A percentile compares a stretch with the other conserved stretches of the same genome.
phyloP scores from a whole-genome alignment of 768 basidiomycete species.

The Leccinum uliginosum region DNA sequence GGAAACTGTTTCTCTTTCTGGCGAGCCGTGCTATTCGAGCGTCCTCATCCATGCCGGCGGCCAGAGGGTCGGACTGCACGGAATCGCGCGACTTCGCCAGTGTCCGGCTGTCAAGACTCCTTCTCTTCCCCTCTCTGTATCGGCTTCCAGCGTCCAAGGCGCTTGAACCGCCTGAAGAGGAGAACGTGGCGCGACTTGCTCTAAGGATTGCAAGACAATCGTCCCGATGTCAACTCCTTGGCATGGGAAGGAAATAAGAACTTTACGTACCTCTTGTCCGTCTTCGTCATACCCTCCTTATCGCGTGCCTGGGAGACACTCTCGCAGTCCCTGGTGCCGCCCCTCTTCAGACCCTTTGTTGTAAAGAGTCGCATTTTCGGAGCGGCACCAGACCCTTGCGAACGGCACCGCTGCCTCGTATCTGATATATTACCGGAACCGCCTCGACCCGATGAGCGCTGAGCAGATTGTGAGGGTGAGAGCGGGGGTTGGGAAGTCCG shows the following conservation, averaged over 20 bases:
- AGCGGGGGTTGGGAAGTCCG: not conserved
- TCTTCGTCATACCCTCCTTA: not conserved
- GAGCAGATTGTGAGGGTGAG: not conserved
- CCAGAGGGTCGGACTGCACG: not conserved
- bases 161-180: slow-evolving; percentile 8
- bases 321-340: not conserved
- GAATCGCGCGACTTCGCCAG: slow-evolving; percentile 2
- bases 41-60: not conserved
- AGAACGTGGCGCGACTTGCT: slow-evolving; percentile 9
- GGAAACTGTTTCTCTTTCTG: not conserved
- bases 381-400: not conserved
- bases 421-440: slow-evolving; percentile 25
- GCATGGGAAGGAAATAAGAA: not conserved
- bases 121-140: not conserved
- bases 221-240: not conserved
- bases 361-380: slow-evolving; percentile 11
- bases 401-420: slow-evolving; percentile 4
- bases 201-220: slow-evolving; percentile 1
- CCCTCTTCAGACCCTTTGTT: slow-evolving; percentile 12
- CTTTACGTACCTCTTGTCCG: slow-evolving; percentile 7
- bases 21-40: not conserved
- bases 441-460: slow-evolving; percentile 27
- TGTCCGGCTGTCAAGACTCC: not conserved
- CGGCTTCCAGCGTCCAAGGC: not conserved
- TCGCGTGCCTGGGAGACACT: not conserved